Conservation (phyloP, 805 yeast genomes). For the Lipomyces sp. region DNA sequence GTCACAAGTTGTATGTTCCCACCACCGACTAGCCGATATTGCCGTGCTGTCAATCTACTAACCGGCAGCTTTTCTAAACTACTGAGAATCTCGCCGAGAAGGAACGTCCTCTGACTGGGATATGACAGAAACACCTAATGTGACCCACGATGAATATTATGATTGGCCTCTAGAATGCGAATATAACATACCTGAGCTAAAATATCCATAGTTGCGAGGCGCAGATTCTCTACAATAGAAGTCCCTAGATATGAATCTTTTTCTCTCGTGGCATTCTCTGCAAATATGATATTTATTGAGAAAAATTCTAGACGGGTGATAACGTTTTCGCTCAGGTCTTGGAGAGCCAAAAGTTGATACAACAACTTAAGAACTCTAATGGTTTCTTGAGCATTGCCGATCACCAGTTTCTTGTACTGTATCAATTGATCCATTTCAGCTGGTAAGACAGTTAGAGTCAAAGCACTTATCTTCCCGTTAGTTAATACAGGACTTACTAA, state of each 20-base stretch:
- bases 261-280: slow-evolving; percentile 43
- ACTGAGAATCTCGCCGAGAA: slow-evolving; percentile 63
- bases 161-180: neutral
- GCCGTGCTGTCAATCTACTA: slow-evolving; percentile 52
- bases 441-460: neutral
- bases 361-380: slow-evolving; percentile 18
- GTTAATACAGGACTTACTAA: slow-evolving; percentile 8
- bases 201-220: slow-evolving; percentile 39
- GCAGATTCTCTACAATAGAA: slow-evolving; percentile 43
- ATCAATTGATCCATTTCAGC: slow-evolving; percentile 11
- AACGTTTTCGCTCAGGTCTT: slow-evolving; percentile 53
- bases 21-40: slow-evolving; percentile 53
- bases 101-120: slow-evolving; percentile 60
- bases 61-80: slow-evolving; percentile 57
- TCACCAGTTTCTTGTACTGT: slow-evolving; percentile 15
- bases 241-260: slow-evolving; percentile 39
- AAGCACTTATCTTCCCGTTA: neutral
- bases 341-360: slow-evolving; percentile 16
- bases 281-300: slow-evolving; percentile 51
- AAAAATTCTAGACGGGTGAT: slow-evolving; percentile 66
- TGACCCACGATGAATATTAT: neutral
- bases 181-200: slow-evolving; percentile 22
- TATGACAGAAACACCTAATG: slow-evolving; percentile 41
- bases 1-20: slow-evolving; percentile 56
- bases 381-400: slow-evolving; percentile 28